These are phyloP conservation scores for Coemansia sp. DNA, from an alignment of 192 early-diverging fungal genomes.

Conservation along the genomic window DNA sequence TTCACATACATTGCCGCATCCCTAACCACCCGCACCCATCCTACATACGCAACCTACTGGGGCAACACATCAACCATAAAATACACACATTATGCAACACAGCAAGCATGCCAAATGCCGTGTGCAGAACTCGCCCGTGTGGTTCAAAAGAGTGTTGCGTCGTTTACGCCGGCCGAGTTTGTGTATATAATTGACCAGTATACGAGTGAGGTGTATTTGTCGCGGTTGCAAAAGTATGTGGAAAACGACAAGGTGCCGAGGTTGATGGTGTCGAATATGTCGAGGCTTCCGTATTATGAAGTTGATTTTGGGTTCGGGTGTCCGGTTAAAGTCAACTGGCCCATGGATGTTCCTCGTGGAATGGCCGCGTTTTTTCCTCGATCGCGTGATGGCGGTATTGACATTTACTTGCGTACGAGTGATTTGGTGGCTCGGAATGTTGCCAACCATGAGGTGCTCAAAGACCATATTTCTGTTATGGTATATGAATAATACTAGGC, in stretches of 20 bases:
- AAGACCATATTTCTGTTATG: conserved; percentile 8
- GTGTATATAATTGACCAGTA: conserved; percentile 7
- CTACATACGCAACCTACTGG: conserved; percentile 16
- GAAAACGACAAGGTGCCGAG: background rate
- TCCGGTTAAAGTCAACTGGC: conserved; percentile 13
- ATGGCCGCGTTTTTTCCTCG: conserved; percentile 10
- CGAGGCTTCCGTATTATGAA: conserved; percentile 14
- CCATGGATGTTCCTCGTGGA: background rate
- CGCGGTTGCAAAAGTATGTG: background rate
- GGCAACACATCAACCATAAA: conserved; percentile 22
- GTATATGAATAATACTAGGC: background rate
- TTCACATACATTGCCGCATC: conserved; percentile 21
- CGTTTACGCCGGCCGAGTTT: conserved; percentile 17
- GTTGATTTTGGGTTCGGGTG: conserved; percentile 23
- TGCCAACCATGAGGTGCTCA: conserved; percentile 2
- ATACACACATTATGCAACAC: background rate
- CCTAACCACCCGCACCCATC: conserved; percentile 12
- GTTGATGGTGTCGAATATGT: conserved; percentile 16
- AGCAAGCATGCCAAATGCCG: background rate
- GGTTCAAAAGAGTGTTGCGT: conserved; percentile 6
- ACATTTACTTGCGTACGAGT: background rate
- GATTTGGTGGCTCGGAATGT: background rate
- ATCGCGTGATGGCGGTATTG: conserved; percentile 17
- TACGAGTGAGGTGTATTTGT: background rate
- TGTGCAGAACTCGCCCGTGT: background rate